These are phyloP conservation scores for Sordariomycetes sp. DNA, from an alignment of 2,329 filamentous ascomycete genomes.

Conservation along the genomic window DNA sequence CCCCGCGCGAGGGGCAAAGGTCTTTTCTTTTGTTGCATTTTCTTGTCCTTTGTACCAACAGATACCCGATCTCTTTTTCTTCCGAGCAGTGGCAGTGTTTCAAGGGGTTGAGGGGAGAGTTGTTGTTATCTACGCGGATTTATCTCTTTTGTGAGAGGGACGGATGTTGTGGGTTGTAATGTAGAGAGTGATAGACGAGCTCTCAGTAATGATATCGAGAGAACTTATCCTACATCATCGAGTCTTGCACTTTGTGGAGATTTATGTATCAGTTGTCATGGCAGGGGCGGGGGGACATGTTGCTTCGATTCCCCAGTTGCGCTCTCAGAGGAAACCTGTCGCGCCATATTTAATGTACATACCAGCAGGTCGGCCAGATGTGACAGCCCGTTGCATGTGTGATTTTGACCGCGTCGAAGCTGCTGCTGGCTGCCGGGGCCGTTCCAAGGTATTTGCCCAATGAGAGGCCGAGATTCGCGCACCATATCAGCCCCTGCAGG, in stretches of 20 bases:
- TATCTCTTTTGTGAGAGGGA: not conserved
- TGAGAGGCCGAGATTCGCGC: not conserved
- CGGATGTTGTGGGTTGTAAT: not conserved
- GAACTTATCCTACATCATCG: not conserved
- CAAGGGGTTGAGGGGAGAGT: not conserved
- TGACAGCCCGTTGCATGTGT: too few relatives aligned
- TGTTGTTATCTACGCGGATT: not conserved
- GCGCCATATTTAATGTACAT: too few relatives aligned
- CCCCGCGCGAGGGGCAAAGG: not conserved
- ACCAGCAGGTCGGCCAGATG: too few relatives aligned
- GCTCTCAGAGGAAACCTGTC: too few relatives aligned
- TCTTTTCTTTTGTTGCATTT: slow-evolving; percentile 1
- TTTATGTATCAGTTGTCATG: not conserved
- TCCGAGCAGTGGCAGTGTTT: not conserved
- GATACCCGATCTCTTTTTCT: slow-evolving; percentile 1
- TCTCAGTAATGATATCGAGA: not conserved
- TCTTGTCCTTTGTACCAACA: slow-evolving; percentile 4
- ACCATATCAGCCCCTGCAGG: not conserved
- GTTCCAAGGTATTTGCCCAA: not conserved
- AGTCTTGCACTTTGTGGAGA: not conserved
- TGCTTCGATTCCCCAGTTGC: too few relatives aligned
- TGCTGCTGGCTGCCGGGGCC: not conserved
- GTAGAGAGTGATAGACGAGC: not conserved
- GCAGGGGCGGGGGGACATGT: not conserved
- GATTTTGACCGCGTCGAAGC: too few relatives aligned